Percentiles rank a stretch among this genome's conserved stretches.
phyloP scores from a whole-genome alignment of 768 basidiomycete species.

The Kwoniella sp. region DNA sequence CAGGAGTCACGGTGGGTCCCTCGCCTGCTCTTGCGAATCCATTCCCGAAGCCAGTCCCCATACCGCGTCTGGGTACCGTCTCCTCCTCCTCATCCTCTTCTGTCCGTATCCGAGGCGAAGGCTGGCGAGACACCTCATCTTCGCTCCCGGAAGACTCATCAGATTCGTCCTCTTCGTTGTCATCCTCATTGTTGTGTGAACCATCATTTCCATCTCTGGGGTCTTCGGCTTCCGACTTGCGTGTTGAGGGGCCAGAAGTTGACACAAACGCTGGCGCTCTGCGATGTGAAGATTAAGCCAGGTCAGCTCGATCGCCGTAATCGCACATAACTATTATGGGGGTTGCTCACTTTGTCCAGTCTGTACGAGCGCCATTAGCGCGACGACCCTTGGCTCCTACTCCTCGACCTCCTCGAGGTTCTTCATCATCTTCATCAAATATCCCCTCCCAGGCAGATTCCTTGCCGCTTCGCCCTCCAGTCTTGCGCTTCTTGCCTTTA shows the following conservation, averaged over 20 bases:
- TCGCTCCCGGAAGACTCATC: conserved; percentile 16
- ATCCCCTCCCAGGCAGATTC: conserved; percentile 54
- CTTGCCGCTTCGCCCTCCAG: conserved; percentile 42
- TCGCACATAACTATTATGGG: neutral
- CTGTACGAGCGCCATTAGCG: conserved; percentile 23
- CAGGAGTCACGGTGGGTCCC: neutral
- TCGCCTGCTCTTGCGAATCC: conserved; percentile 15
- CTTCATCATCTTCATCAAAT: conserved; percentile 52
- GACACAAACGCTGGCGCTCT: conserved; percentile 52
- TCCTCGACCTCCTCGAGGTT: conserved; percentile 30
- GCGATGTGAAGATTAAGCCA: neutral
- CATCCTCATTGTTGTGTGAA: conserved; percentile 13
- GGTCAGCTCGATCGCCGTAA: too few species aligned
- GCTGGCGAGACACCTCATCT: conserved; percentile 19
- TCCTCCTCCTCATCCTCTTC: conserved; percentile 29
- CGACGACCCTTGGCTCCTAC: conserved; percentile 31
- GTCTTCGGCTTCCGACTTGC: too few species aligned
- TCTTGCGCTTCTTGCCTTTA: conserved; percentile 41
- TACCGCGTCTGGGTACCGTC: conserved; percentile 18
- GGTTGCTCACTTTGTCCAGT: conserved; percentile 52
- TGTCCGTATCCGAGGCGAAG: conserved; percentile 29
- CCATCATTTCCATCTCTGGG: neutral
- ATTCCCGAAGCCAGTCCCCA: conserved; percentile 25
- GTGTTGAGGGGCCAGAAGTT: neutral
- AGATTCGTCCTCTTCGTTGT: conserved; percentile 10